phyloP scores from a whole-genome alignment of 305 asterid genomes.

The Fraxinus latifolia region DNA sequence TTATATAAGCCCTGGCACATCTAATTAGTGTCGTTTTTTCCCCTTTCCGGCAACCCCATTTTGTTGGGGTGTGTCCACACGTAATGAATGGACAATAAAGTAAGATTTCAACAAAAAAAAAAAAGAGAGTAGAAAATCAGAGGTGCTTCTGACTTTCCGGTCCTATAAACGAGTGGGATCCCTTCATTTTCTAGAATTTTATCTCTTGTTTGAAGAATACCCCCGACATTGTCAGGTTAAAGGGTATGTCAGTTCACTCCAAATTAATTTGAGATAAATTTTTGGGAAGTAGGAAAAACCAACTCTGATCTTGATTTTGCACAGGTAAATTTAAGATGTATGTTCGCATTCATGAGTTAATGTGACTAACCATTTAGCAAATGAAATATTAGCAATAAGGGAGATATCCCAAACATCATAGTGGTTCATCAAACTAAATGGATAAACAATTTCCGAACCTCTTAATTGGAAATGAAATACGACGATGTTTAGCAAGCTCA shows the following conservation, averaged over 20 bases:
- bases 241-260: background rate
- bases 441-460: background rate
- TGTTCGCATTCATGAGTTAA: background rate
- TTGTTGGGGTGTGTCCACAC: background rate
- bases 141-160: background rate
- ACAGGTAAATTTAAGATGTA: background rate
- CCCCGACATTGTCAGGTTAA: background rate
- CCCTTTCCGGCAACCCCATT: background rate
- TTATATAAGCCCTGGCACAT: background rate
- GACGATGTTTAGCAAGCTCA: background rate
- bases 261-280: background rate
- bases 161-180: background rate
- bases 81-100: background rate
- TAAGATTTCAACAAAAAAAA: background rate
- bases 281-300: background rate
- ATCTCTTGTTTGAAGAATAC: background rate
- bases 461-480: background rate
- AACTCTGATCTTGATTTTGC: background rate
- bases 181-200: background rate
- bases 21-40: background rate
- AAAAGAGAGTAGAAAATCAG: background rate
- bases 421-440: background rate
- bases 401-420: background rate
- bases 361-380: background rate
- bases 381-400: background rate